Percentiles rank a stretch among this genome's conserved stretches.
Conservation (phyloP, 805 yeast genomes). For the Saturnispora sanitii region DNA sequence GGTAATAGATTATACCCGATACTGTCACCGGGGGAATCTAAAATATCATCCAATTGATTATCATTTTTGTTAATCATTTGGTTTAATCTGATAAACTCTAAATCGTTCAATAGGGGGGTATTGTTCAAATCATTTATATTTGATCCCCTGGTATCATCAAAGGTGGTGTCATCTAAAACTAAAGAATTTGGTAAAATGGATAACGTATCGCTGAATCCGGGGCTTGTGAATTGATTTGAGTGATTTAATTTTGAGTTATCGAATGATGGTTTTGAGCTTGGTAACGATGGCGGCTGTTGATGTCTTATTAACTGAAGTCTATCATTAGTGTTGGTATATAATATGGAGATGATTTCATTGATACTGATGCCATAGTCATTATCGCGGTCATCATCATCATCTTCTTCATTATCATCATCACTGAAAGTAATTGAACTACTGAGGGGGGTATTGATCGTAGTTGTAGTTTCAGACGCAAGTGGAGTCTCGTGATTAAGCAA, state of each 20-base stretch:
- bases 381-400: not conserved
- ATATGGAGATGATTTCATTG: conserved; percentile 4
- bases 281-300: not conserved
- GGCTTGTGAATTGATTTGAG: too few species aligned
- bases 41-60: not conserved
- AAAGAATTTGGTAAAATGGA: not conserved
- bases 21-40: too few species aligned
- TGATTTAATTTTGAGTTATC: too few species aligned
- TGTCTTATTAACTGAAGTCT: not conserved
- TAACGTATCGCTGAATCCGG: too few species aligned
- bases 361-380: conserved; percentile 6
- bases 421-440: not conserved
- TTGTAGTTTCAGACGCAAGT: too few species aligned
- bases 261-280: too few species aligned
- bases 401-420: not conserved
- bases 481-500: not conserved
- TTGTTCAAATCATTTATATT: not conserved
- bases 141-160: not conserved
- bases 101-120: not conserved
- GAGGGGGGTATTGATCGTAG: too few species aligned
- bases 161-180: not conserved
- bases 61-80: not conserved
- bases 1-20: too few species aligned
- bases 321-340: not conserved
- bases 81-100: not conserved